phyloP scores from a whole-genome alignment of 331 rosid genomes.

The Spiraea crenata region DNA sequence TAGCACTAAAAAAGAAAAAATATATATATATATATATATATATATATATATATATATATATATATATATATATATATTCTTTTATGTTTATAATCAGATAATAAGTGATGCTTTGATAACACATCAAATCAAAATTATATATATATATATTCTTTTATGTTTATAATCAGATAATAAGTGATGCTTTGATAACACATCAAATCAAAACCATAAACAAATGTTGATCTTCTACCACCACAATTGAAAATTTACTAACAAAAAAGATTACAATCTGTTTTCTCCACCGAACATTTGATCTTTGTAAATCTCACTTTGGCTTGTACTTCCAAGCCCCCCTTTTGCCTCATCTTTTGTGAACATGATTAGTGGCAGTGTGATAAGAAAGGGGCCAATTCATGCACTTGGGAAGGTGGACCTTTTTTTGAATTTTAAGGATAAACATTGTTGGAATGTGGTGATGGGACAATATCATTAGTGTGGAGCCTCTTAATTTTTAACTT shows the following conservation, averaged over 20 bases:
- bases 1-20: too few relatives aligned
- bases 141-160: too few relatives aligned
- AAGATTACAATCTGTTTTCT: slow-evolving; percentile 18
- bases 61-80: too few relatives aligned
- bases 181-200: too few relatives aligned
- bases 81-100: too few relatives aligned
- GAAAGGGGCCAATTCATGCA: slow-evolving; percentile 41
- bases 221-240: background rate
- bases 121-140: too few relatives aligned
- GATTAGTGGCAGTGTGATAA: slow-evolving; percentile 39
- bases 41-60: too few relatives aligned
- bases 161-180: too few relatives aligned
- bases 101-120: too few relatives aligned
- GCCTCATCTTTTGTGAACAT: slow-evolving; percentile 53
- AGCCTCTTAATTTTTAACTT: slow-evolving; percentile 38
- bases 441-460: slow-evolving; percentile 41
- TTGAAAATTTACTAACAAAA: slow-evolving; percentile 1
- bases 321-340: slow-evolving; percentile 18
- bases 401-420: slow-evolving; percentile 37
- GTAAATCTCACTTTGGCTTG: slow-evolving; percentile 1
- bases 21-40: too few relatives aligned
- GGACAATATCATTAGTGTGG: slow-evolving; percentile 53
- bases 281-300: too few relatives aligned
- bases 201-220: too few relatives aligned
- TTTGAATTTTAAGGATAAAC: slow-evolving; percentile 33